Evolutionary conservation across 2,329 filamentous ascomycete species (phyloP).

Genomic region (Penicillium hordei): DNA sequence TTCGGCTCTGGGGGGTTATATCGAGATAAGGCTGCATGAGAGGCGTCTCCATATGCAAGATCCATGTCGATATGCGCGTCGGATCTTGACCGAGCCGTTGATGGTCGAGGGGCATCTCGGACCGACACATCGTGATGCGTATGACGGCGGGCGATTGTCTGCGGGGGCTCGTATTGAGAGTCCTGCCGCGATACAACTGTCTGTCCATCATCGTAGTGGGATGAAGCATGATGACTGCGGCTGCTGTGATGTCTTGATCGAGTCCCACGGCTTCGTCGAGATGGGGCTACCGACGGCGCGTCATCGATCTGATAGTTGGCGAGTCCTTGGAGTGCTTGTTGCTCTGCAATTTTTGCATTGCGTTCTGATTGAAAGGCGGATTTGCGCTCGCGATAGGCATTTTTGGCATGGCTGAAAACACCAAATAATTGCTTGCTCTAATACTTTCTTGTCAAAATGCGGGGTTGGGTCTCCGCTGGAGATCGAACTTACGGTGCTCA

Average conservation of each 20-base stretch:
- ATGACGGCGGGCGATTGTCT: conserved; percentile 38
- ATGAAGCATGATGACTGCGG: conserved; percentile 28
- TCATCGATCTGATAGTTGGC: conserved; percentile 53
- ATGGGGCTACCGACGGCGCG: conserved; percentile 44
- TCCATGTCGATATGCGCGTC: conserved; percentile 72
- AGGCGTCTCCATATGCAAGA: conserved; percentile 85
- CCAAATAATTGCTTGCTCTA: conserved; percentile 87
- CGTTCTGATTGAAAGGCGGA: conserved; percentile 73
- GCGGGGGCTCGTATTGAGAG: conserved; percentile 22
- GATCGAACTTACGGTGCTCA: conserved; percentile 69
- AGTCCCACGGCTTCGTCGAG: conserved; percentile 41
- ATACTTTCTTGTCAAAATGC: conserved; percentile 12
- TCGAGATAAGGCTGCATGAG: conserved; percentile 56
- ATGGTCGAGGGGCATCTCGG: conserved; percentile 26
- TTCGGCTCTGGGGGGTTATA: conserved; percentile 45
- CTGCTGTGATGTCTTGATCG: conserved; percentile 33
- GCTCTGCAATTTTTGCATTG: conserved; percentile 58
- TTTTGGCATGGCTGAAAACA: conserved; percentile 89
- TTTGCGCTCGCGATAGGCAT: conserved; percentile 84
- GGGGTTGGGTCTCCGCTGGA: conserved; percentile 12
- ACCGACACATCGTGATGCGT: conserved; percentile 38
- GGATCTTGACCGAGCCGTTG: conserved; percentile 32
- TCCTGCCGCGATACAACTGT: conserved; percentile 24
- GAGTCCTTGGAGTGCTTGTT: conserved; percentile 59
- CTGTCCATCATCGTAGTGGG: conserved; percentile 33